Evolutionary conservation across 139 green algal species (phyloP), one percentile per base, ranked within the genome.

Genomic region (Pseudopediastrum boryanum): DNA sequence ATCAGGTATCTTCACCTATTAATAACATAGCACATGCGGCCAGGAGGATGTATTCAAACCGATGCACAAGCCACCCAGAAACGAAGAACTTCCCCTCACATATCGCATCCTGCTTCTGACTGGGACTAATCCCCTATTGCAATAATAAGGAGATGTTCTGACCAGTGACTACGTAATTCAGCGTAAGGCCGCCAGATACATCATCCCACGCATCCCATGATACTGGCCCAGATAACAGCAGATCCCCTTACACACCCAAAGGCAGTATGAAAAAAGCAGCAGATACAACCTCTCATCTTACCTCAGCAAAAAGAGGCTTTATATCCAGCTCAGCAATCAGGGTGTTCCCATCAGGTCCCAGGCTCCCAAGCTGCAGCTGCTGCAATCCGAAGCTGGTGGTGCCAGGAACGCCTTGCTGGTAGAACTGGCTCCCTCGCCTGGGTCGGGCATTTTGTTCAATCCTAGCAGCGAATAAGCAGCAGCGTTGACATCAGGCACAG

Each of bases 351-450:
- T 76, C 68, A 76, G 68, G 68, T 2, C 68, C 65, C 38, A 35
- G 1, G 36, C 65, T 72, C 41, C 65, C 65, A n/a, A 72, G 23
- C 65, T 72, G 38, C 38, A 72, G 38, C 42, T 72, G 65, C 65
- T 54, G 65, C 38, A 72, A 23, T 36, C 38, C n/a, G n/a, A n/a
- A n/a, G n/a, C n/a, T n/a, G n/a, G n/a, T n/a, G n/a, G n/a, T n/a
- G n/a, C n/a, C n/a, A n/a, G n/a, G n/a, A n/a, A n/a, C 33, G 23
- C 65, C 65, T 23, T 72, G 39, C 36, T 21, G 19, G 25, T 13
- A 35, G 42, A 72, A 72, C 38, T 72, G n/a, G n/a, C n/a, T n/a
- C n/a, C n/a, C n/a, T n/a, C n/a, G n/a, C n/a, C n/a, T n/a, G n/a
- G n/a, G n/a, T n/a, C n/a, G n/a, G n/a, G n/a, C n/a, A n/a, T n/a